Evolutionary conservation across 2,329 filamentous ascomycete species (phyloP).

Genomic region (Colletotrichum sp.): DNA sequence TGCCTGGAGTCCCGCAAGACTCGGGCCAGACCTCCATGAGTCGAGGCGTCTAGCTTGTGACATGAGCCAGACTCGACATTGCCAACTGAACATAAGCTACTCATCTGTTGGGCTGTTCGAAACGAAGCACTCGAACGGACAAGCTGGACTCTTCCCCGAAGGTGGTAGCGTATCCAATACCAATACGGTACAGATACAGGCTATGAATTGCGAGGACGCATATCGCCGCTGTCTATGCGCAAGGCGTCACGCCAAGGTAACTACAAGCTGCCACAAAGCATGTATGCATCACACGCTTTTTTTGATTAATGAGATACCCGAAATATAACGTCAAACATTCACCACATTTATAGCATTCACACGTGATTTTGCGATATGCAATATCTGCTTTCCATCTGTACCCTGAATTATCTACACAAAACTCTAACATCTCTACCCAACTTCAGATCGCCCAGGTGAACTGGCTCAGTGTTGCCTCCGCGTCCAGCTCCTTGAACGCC

Average conservation of each 20-base stretch:
- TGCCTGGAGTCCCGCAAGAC: neutral
- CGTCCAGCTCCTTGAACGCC: neutral
- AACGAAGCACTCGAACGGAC: neutral
- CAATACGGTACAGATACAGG: neutral
- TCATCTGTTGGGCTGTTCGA: neutral
- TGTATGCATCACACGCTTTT: neutral
- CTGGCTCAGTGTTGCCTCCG: neutral
- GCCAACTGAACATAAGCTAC: neutral
- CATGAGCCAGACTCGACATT: neutral
- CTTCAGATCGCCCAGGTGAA: neutral
- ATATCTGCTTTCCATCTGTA: neutral
- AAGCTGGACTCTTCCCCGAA: neutral
- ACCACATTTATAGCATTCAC: neutral
- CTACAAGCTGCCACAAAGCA: neutral
- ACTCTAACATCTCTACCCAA: neutral
- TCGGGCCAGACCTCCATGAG: fast-evolving
- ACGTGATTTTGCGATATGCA: neutral
- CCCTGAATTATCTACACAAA: neutral
- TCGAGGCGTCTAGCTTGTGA: neutral
- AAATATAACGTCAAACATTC: neutral
- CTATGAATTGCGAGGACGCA: neutral
- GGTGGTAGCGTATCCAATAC: fast-evolving
- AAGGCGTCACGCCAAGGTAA: neutral
- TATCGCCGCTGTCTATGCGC: neutral
- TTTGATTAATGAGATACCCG: neutral